Evolutionary conservation across 441 rosid genomes (phyloP), one percentile per base, ranked within the genome.

Genomic region (Brassica balearica): DNA sequence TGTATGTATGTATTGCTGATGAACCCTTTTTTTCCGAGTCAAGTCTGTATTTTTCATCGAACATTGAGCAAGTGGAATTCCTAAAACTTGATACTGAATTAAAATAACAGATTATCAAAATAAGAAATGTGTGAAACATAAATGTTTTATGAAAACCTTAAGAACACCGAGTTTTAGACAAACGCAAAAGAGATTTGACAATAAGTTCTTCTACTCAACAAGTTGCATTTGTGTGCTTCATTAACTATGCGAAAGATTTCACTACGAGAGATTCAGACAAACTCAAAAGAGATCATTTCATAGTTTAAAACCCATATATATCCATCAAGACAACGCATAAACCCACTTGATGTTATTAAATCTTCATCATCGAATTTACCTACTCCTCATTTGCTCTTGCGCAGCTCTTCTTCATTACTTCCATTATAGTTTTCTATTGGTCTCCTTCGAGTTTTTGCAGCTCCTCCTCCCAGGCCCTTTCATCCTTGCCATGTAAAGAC

Each of bases 381-480:
- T 56, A 56, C 27, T 56, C 62, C 25, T 56, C 12, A 8, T 56
- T 8, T 56, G 23, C 2, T 56, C 1, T 56, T 56, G 62, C 23
- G 62, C 8, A 55, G 23, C 25, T 73, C 11, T 19, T 62, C 32
- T n/a, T 27, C 60, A 72, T 62, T 8, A 63, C 1, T 59, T 63
- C n/a, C 15, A 20, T 19, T 1, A 65, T 65, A 7, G 10, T 4
- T 65, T 53, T 73, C 38, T 58, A 68, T 75, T 58, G 60, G 2
- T 67, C 78, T 10, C 72, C 78, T 25, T 75, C 78, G 8, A 75
- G 66, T 6, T 15, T 58, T 11, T 59, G 67, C 46, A 67, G 67
- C 3, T 23, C 67, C 14, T 56, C 12, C 43, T 75, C 65, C 77
- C 74, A 70, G 1, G 8, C 0, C 12, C 7, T 10, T 27, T 55